A percentile compares a stretch with the other conserved stretches of the same genome.
These are phyloP conservation scores for Gossypium ekmanianum DNA, from an alignment of 345 rosid species.

Conservation along the genomic window DNA sequence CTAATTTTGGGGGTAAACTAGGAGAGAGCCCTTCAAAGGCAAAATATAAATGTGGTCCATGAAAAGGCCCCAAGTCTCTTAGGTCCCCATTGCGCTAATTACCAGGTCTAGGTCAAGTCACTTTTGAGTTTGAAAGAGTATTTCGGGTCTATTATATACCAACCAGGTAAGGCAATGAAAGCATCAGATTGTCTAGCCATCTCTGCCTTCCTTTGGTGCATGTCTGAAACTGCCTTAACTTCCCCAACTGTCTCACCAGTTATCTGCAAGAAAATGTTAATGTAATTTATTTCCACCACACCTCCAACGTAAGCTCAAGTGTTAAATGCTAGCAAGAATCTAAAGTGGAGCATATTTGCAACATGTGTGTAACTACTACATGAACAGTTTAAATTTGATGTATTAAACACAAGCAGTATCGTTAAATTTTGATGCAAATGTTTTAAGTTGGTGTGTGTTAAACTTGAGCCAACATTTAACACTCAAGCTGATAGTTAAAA, in stretches of 20 bases:
- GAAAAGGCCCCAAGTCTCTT: neutral
- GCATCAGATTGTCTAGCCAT: constrained; percentile 79
- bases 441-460: no score
- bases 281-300: neutral
- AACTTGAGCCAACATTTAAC: no score
- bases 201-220: constrained; percentile 86
- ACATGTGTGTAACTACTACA: no score
- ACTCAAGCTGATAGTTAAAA: no score
- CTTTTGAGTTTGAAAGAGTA: neutral
- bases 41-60: neutral
- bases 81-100: neutral
- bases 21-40: neutral
- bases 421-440: neutral
- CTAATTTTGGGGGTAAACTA: neutral
- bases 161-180: constrained; percentile 80
- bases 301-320: no score
- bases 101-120: no score
- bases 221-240: constrained; percentile 74
- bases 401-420: no score
- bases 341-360: no score
- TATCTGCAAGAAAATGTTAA: constrained; percentile 37
- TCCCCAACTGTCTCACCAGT: constrained; percentile 79
- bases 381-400: no score
- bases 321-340: no score
- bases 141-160: constrained; percentile 2